A percentile compares a stretch with the other conserved stretches of the same genome.
phyloP scores from a whole-genome alignment of 2,329 filamentous ascomycete genomes.

The Hypoxylon sp. region DNA sequence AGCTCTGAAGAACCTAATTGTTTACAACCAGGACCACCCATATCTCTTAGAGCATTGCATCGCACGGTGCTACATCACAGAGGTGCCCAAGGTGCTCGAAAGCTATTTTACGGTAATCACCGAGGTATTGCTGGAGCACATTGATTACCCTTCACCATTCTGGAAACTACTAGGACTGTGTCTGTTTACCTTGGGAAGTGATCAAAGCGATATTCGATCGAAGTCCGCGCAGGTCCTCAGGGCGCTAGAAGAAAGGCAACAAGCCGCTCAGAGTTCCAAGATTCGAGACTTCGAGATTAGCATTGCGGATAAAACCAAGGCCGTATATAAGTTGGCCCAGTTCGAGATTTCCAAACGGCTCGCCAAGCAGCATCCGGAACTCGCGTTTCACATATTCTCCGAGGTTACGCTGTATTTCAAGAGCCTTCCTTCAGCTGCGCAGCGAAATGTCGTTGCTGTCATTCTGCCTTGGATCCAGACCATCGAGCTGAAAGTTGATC shows the following conservation, averaged over 20 bases:
- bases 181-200: conserved; percentile 91
- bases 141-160: conserved; percentile 86
- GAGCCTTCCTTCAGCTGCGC: conserved; percentile 81
- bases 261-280: conserved; percentile 80
- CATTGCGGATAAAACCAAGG: conserved; percentile 97
- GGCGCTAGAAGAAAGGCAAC: conserved; percentile 83
- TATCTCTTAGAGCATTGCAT: conserved; percentile 92
- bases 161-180: conserved; percentile 92
- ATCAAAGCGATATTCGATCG: conserved; percentile 87
- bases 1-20: conserved; percentile 88
- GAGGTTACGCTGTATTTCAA: conserved; percentile 96
- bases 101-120: conserved; percentile 96
- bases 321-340: conserved; percentile 96
- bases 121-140: conserved; percentile 84
- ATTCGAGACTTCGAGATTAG: conserved; percentile 98
- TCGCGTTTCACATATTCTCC: conserved; percentile 94
- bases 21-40: conserved; percentile 88
- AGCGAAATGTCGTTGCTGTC: conserved; percentile 93
- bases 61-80: conserved; percentile 87
- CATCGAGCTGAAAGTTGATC: conserved; percentile 91
- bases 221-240: conserved; percentile 87
- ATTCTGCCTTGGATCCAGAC: conserved; percentile 97
- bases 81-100: conserved; percentile 84
- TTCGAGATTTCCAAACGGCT: conserved; percentile 95
- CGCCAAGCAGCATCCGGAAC: conserved; percentile 86